Conservation (phyloP, 2,329 filamentous ascomycete species). For the Coniella vitis region DNA sequence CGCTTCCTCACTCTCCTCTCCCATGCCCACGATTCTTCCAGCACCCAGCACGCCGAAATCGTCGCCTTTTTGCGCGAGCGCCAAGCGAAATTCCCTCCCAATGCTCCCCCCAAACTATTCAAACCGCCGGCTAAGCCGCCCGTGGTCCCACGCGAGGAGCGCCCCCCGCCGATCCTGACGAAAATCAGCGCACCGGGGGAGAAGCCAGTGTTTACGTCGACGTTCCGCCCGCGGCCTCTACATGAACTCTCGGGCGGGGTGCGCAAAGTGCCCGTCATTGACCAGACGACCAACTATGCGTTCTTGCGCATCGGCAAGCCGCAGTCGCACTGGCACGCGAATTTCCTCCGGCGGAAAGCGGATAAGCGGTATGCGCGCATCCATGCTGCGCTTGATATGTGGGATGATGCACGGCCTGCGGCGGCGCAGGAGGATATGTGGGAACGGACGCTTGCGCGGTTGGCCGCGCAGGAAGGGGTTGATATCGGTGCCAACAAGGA, state of each 20-base stretch:
- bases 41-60: slow-evolving; percentile 35
- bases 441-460: slow-evolving; percentile 32
- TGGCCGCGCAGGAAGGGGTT: slow-evolving; percentile 29
- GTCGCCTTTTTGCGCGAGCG: slow-evolving; percentile 32
- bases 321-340: slow-evolving; percentile 52
- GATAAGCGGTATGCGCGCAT: slow-evolving; percentile 35
- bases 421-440: slow-evolving; percentile 41
- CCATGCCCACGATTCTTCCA: slow-evolving; percentile 30
- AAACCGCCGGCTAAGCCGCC: too few species aligned
- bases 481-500: too few species aligned
- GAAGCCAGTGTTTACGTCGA: slow-evolving; percentile 41
- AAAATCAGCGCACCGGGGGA: slow-evolving; percentile 22
- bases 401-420: slow-evolving; percentile 27
- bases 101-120: too few species aligned
- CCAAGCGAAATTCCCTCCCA: slow-evolving; percentile 23
- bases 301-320: slow-evolving; percentile 63
- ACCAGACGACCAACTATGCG: slow-evolving; percentile 46
- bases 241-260: slow-evolving; percentile 38
- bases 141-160: too few species aligned
- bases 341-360: slow-evolving; percentile 48
- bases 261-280: slow-evolving; percentile 53
- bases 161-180: slow-evolving; percentile 18
- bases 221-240: slow-evolving; percentile 40
- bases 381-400: slow-evolving; percentile 30
- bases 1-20: slow-evolving; percentile 37